Base-by-base conservation (phyloP, 352 stramenopile species). In the Phytophthora nicotianae region DNA sequence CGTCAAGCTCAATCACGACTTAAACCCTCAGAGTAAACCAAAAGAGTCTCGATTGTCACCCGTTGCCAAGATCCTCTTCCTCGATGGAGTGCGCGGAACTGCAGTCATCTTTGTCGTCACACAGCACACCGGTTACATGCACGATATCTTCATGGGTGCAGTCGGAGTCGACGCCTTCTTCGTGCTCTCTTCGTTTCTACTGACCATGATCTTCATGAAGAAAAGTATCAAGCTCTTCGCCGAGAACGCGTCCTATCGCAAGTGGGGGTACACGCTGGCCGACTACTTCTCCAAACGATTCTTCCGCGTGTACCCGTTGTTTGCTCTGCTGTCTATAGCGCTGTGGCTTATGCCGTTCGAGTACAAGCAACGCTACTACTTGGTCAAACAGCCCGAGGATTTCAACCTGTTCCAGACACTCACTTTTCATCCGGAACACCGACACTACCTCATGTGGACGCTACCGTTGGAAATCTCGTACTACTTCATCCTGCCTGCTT, bases 361-460 rank as follows among this genome's bases (percentile, higher is more conserved):
- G 37, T 43, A 43, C 16, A 21, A 43, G 11, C 14, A 43, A 0
- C 37, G 37, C 3, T 43, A 43, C n/a, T 43, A 43, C 8, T n/a
- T 43, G 16, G 37, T 43, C 1, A 43, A 43, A 21, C 16, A 43
- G n/a, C 37, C 37, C n/a, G 37, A 43, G n/a, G 37, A 43, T 21
- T 43, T 43, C 37, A 21, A 43, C 37, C 37, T 23, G 1, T 43
- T 43, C 37, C 16, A 43, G 37, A 43, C 37, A 21, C 37, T 43
- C 16, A 40, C 21, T 5, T 58, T 58, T 27, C 50, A 58, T 17
- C 50, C 50, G 5, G 50, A 58, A 27, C 35, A 58, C 37, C 50
- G 50, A 40, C 50, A 58, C 50, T 58, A 41, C 37, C 37, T 58
- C 37, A 58, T 58, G 50, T 58, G 50, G 50, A 58, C 50, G n/a